Evolutionary conservation across 148 eudicot species (phyloP), one percentile per base, ranked within the genome.

Genomic region (Polygonum maritimum): DNA sequence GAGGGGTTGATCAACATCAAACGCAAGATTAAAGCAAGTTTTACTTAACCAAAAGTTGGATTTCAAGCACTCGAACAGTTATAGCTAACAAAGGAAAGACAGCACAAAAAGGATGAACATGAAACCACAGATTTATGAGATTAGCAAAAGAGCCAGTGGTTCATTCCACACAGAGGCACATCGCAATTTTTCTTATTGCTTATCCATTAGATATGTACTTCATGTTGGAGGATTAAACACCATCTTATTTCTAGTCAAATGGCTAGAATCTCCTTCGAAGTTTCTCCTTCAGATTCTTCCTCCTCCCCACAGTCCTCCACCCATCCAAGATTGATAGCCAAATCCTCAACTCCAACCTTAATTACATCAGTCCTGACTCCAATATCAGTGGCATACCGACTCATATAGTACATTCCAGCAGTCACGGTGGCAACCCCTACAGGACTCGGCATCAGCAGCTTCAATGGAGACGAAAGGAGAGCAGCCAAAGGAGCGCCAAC

Each of bases 331-430:
- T 90, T 88, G 18, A 80, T 80, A 49, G 97, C 93, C 36, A 94
- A 77, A 65, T 94, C 97, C 80, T 94, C 98, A 40, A 90, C 98
- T 7, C 85, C 88, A 15, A 94, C 98, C 85, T 94, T 94, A 39
- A 91, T 77, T 40, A 94, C 98, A 86, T 94, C 98, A 38, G 81
- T 89, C n/a, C 98, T 86, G 13, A 94, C 97, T 26, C 98, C 98
- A 76, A 94, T 91, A 82, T 94, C 98, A 69, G 97, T 91, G 3
- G 95, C 93, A 75, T 94, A 94, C 48, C 98, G 87, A 82, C 98
- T 91, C 93, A 91, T 86, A 75, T 97, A 94, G 71, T 94, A 94
- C 94, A 94, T 85, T 16, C 98, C 98, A 3, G 98, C 98, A 21
- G 98, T 91, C 51, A 88, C 85, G 12, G 98, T 88, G 19, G 97